phyloP scores from a whole-genome alignment of 1,284 basidiomycete genomes.

The Stygiomarasmius scandens region DNA sequence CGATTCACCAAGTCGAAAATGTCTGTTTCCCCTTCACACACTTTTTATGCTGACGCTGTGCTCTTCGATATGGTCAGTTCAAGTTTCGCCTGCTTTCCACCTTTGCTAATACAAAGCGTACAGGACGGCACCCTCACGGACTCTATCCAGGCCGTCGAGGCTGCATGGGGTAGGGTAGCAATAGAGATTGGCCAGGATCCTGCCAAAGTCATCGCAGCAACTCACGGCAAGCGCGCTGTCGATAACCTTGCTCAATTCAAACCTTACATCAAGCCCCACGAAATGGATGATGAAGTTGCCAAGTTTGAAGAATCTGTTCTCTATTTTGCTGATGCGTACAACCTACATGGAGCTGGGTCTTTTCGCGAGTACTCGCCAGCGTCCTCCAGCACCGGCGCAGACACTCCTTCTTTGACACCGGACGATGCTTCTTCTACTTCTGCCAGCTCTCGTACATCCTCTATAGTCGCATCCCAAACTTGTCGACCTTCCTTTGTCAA shows the following conservation, averaged over 20 bases:
- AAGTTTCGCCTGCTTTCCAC: background rate
- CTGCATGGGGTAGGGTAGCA: too few species aligned
- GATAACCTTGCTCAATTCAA: constrained; percentile 66
- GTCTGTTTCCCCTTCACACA: constrained; percentile 22
- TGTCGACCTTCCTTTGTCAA: constrained; percentile 39
- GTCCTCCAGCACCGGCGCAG: constrained; percentile 23
- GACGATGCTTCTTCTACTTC: constrained; percentile 25
- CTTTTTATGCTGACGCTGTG: constrained; percentile 61
- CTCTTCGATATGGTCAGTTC: constrained; percentile 72
- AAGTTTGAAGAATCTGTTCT: constrained; percentile 73
- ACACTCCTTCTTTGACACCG: constrained; percentile 42
- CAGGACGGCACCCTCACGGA: too few species aligned
- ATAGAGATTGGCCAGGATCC: too few species aligned
- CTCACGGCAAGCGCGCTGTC: constrained; percentile 63
- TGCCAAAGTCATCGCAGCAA: too few species aligned
- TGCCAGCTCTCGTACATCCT: constrained; percentile 26
- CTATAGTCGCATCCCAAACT: constrained; percentile 20
- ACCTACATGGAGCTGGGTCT: constrained; percentile 40
- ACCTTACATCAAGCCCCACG: constrained; percentile 55
- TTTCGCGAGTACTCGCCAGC: background rate
- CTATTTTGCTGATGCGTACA: constrained; percentile 70
- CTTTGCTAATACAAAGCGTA: constrained; percentile 15
- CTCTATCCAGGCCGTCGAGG: too few species aligned
- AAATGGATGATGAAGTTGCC: constrained; percentile 70
- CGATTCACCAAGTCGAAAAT: too few species aligned